A percentile compares a stretch with the other conserved stretches of the same genome.
Evolutionary conservation across 2,329 filamentous ascomycete genomes (phyloP).

Genomic region (Tympanopsis confertula): DNA sequence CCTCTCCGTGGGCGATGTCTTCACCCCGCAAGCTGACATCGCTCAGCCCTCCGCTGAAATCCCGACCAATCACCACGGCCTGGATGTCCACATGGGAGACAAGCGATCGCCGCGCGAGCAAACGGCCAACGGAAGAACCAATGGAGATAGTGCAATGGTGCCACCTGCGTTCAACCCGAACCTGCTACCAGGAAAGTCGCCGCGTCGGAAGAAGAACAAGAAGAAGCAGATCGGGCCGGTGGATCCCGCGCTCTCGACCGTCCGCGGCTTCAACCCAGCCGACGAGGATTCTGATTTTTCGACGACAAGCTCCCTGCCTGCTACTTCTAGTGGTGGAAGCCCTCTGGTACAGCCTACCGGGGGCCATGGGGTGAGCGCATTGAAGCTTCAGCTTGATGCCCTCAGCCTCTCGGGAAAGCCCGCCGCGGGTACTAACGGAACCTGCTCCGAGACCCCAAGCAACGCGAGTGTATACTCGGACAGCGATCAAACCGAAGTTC

Average conservation of each 20-base stretch:
- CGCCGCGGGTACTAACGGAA: neutral
- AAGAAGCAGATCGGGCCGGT: conserved; percentile 15
- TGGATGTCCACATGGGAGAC: conserved; percentile 6
- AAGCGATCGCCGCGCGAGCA: neutral
- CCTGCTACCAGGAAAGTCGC: conserved; percentile 14
- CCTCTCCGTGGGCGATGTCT: conserved; percentile 23
- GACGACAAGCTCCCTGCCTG: conserved; percentile 15
- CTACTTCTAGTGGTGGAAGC: conserved; percentile 11
- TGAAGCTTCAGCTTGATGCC: conserved; percentile 1
- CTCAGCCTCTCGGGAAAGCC: neutral
- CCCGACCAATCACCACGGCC: conserved; percentile 7
- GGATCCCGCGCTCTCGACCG: conserved; percentile 20
- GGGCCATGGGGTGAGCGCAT: conserved; percentile 5
- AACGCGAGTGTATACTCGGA: conserved; percentile 1
- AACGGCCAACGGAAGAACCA: neutral
- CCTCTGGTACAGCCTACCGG: conserved; percentile 12
- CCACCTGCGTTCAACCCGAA: conserved; percentile 6
- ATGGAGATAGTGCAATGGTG: too few relatives aligned
- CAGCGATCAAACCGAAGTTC: neutral
- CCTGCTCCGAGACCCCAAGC: conserved; percentile 1
- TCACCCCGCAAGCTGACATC: conserved; percentile 20
- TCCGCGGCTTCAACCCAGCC: conserved; percentile 28
- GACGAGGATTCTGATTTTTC: conserved; percentile 32
- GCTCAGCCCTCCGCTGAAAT: conserved; percentile 11
- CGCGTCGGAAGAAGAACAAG: conserved; percentile 23